Conservation (phyloP, 768 basidiomycete genomes). For the Inosperma sp. region DNA sequence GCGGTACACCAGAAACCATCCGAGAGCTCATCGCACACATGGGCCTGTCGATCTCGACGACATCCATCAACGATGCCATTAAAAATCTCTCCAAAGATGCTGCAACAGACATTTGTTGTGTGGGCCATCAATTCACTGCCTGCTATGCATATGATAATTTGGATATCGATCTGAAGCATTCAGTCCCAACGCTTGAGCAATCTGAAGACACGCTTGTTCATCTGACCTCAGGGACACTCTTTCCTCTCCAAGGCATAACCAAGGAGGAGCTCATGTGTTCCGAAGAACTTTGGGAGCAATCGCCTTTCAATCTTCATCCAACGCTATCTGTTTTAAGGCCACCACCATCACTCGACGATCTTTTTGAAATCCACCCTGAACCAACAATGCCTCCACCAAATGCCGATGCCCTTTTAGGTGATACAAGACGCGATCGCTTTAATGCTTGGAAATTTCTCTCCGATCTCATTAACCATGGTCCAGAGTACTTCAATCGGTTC, state of each 20-base stretch:
- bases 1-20: slow-evolving; percentile 3
- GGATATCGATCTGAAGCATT: slow-evolving; percentile 33
- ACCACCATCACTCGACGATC: slow-evolving; percentile 8
- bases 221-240: slow-evolving; percentile 21
- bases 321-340: slow-evolving; percentile 5
- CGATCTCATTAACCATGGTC: slow-evolving; percentile 26
- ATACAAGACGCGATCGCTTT: slow-evolving; percentile 22
- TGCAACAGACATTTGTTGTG: slow-evolving; percentile 7
- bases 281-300: slow-evolving; percentile 30
- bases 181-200: slow-evolving; percentile 29
- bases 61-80: slow-evolving; percentile 22
- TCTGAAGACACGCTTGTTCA: slow-evolving; percentile 24
- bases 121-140: slow-evolving; percentile 23
- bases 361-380: slow-evolving; percentile 20
- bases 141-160: slow-evolving; percentile 41
- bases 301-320: slow-evolving; percentile 24
- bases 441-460: slow-evolving; percentile 26
- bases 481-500: slow-evolving; percentile 21
- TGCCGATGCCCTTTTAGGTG: slow-evolving; percentile 10
- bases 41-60: slow-evolving; percentile 26
- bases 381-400: too few relatives aligned
- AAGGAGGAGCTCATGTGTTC: slow-evolving; percentile 23
- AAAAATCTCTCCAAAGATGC: slow-evolving; percentile 24
- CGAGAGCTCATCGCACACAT: slow-evolving; percentile 24
- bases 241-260: not conserved